A percentile compares a stretch with the other conserved stretches of the same genome.
These are phyloP conservation scores for Saprolegnia parasitica DNA, from an alignment of 352 stramenopile species.

Conservation along the genomic window DNA sequence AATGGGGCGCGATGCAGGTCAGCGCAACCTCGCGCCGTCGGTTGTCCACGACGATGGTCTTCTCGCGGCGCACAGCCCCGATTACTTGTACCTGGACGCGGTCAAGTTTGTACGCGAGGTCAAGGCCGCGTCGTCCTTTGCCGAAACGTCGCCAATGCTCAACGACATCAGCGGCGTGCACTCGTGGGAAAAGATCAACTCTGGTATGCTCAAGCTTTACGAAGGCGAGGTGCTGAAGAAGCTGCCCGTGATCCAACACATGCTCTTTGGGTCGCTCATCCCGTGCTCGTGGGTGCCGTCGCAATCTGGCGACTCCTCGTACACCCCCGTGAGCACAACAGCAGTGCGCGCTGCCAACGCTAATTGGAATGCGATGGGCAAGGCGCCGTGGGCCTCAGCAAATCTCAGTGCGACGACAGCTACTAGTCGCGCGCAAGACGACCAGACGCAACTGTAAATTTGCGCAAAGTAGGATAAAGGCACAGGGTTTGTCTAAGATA, in stretches of 20 bases:
- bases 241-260: slow-evolving; percentile 97
- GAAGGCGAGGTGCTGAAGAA: slow-evolving; percentile 98
- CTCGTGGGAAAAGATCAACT: slow-evolving; percentile 90
- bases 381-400: neutral
- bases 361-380: slow-evolving; percentile 6
- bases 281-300: slow-evolving; percentile 74
- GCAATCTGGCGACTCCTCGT: slow-evolving; percentile 32
- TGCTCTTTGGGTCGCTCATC: slow-evolving; percentile 95
- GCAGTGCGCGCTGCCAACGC: slow-evolving; percentile 2
- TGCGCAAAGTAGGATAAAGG: too few relatives aligned
- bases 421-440: neutral
- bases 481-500: neutral
- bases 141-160: slow-evolving; percentile 92
- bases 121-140: slow-evolving; percentile 87
- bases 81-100: slow-evolving; percentile 92
- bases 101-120: slow-evolving; percentile 91
- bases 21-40: slow-evolving; percentile 61
- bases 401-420: neutral
- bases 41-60: slow-evolving; percentile 70
- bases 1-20: slow-evolving; percentile 35
- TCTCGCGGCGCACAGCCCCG: slow-evolving; percentile 50
- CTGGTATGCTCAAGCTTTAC: slow-evolving; percentile 87
- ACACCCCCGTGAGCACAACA: slow-evolving; percentile 32
- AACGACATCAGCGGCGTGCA: slow-evolving; percentile 88
- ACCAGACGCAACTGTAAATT: slow-evolving; percentile 12